Evolutionary conservation across 768 basidiomycete species (phyloP), one percentile per base, ranked within the genome.

Genomic region (Crepidotus variabilis): DNA sequence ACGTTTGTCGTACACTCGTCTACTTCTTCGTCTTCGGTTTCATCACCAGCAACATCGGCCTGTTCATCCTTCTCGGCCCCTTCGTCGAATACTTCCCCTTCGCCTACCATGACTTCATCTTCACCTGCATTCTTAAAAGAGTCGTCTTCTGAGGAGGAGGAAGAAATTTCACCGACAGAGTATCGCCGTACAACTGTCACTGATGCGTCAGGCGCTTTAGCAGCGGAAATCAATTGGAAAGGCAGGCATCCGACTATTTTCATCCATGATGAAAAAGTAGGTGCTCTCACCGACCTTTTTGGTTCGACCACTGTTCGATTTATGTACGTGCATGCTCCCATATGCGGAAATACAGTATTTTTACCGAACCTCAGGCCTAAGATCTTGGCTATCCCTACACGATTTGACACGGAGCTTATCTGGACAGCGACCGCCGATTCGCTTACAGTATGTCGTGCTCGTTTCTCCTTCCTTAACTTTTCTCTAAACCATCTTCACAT

Each of bases 321-420:
- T 58, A 76, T 81, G 84, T 84, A 60, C 50, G 80, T 66, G 13
- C 14, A 4, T 28, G 6, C 7, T 55, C 22, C n/a, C 20, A 22
- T 47, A 48, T 46, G 8, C 54, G 11, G 23, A 24, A 4, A 21
- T 49, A 20, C 18, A 28, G 32, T 32, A 35, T 61, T 7, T 22
- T 57, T 49, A 36, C 58, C 46, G 57, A 32, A 47, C 46, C 33
- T 32, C 59, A 85, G 83, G 66, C 78, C 77, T n/a, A 83, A 85
- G 61, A 69, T 80, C 24, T 78, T 86, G n/a, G 76, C 76, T 20
- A 74, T 86, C 49, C 83, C 83, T 18, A 82, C 82, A 7, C 79
- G 84, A n/a, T 85, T 85, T 58, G 81, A 85, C 58, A 76, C 82
- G 1, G 79, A 84, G 60, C 82, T 76, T 57, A 71, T 84, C 35